Evolutionary conservation across 202 grass and related monocot genomes (phyloP), one percentile per base, ranked within the genome.

Genomic region (Hordeum pubiflorum): DNA sequence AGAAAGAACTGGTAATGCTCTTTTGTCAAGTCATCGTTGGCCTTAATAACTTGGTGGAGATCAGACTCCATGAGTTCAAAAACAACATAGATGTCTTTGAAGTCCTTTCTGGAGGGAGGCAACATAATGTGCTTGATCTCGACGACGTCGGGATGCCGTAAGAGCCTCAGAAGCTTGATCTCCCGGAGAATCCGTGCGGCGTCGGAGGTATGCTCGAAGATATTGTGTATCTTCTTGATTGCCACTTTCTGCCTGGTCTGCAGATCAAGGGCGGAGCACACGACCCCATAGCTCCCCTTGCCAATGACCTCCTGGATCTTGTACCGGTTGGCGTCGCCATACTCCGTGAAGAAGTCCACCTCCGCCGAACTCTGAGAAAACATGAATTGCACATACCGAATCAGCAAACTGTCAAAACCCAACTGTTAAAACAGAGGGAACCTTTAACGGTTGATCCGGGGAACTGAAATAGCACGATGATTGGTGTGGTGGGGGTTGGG

Each of bases 41-140:
- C 90, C 78, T 98, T 98, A 77, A 98, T 98, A 75, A 98, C 95
- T 89, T 95, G 95, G 71, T 98, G 95, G 81, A 98, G 86, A 85
- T 98, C 96, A 0, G 92, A 95, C 67, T 98, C 95, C 95, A 98
- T 98, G 10, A 98, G 90, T 73, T 98, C 95, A 23, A 98, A 98
- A 48, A 98, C 95, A 44, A 95, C 92, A 81, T 91, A 98, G 79
- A 98, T 98, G 70, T 98, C 96, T 59, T 95, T 95, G 64, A 98
- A 98, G 40, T 95, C 90, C 63, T 80, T 93, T 54, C 96, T 89
- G 4, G 96, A 98, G 7, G 92, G 96, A 37, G 96, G 96, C 69
- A 98, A 5, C 92, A 98, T 95, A 43, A 98, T 98, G 83, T 98
- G 96, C 73, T 93, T 98, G 79, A 98, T 95, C 81, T 98, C 96